phyloP scores from a whole-genome alignment of 345 rosid species.

The Abelmoschus esculentus region DNA sequence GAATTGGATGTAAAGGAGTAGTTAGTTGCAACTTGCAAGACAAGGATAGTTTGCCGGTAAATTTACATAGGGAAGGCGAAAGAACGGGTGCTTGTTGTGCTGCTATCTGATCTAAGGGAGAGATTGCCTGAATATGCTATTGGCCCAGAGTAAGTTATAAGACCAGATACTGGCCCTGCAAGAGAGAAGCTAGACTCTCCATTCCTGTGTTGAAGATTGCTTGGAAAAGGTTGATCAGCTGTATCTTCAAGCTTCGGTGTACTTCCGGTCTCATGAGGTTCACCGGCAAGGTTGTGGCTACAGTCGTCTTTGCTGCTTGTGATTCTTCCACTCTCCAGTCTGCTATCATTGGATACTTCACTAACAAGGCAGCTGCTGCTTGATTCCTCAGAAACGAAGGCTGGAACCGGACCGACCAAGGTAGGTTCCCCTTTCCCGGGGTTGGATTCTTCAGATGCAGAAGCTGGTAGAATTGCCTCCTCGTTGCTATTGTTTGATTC shows the following conservation, averaged over 20 bases:
- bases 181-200: slow-evolving; percentile 80
- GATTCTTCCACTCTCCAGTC: too few relatives aligned
- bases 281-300: slow-evolving; percentile 12
- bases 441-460: slow-evolving; percentile 12
- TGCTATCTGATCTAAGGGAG: slow-evolving; percentile 84
- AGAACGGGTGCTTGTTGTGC: slow-evolving; percentile 84
- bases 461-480: slow-evolving; percentile 1
- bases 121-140: slow-evolving; percentile 67
- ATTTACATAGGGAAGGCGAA: slow-evolving; percentile 86
- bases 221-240: slow-evolving; percentile 20
- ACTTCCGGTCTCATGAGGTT: neutral
- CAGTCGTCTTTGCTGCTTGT: slow-evolving; percentile 11
- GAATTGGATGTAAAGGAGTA: neutral
- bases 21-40: neutral
- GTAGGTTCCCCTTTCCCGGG: slow-evolving; percentile 6
- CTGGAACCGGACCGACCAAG: slow-evolving; percentile 8
- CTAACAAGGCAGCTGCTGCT: slow-evolving; percentile 10
- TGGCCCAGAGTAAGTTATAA: slow-evolving; percentile 57
- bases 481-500: slow-evolving; percentile 5
- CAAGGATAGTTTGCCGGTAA: neutral
- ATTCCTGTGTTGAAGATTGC: slow-evolving; percentile 19
- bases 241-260: slow-evolving; percentile 17
- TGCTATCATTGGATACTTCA: slow-evolving; percentile 10
- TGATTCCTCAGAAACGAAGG: slow-evolving; percentile 17
- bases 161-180: slow-evolving; percentile 23